Conservation (phyloP, 495 filamentous ascomycete species). For the Glutinoglossum americanum region DNA sequence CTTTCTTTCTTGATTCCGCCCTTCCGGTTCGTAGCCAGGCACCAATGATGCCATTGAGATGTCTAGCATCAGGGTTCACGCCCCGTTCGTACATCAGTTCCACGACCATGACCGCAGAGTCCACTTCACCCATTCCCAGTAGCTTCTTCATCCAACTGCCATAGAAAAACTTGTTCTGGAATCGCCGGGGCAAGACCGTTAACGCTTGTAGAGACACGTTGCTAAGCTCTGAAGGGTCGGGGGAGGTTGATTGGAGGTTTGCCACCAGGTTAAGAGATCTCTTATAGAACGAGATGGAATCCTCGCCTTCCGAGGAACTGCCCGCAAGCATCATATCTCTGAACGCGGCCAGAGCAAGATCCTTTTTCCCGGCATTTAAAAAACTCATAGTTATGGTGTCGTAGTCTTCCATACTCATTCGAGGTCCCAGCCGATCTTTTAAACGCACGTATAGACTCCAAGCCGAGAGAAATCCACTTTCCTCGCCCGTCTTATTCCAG, state of each 20-base stretch:
- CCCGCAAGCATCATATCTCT: constrained; percentile 67
- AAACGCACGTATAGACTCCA: constrained; percentile 47
- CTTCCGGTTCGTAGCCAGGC: constrained; percentile 45
- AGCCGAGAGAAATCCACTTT: constrained; percentile 24
- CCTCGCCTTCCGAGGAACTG: constrained; percentile 22
- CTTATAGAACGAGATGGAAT: constrained; percentile 27
- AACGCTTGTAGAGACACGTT: constrained; percentile 29
- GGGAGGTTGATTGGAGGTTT: constrained; percentile 25
- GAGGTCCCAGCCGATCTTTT: constrained; percentile 30
- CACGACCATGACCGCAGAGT: constrained; percentile 45
- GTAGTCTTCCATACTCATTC: constrained; percentile 55
- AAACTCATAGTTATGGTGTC: constrained; percentile 43
- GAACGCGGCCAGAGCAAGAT: constrained; percentile 50
- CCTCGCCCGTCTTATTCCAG: constrained; percentile 20
- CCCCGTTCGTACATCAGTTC: constrained; percentile 44
- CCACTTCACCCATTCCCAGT: constrained; percentile 46
- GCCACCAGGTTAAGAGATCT: constrained; percentile 22
- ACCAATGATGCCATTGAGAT: constrained; percentile 55
- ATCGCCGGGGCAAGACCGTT: constrained; percentile 32
- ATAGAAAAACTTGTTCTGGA: constrained; percentile 60
- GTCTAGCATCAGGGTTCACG: constrained; percentile 39
- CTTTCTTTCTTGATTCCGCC: constrained; percentile 30
- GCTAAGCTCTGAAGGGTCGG: constrained; percentile 25
- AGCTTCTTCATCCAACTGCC: constrained; percentile 67
- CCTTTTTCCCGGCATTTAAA: constrained; percentile 31